Base-by-base conservation (phyloP, 2,329 filamentous ascomycete species). In the Nothophaeocryptopus gaeumannii region DNA sequence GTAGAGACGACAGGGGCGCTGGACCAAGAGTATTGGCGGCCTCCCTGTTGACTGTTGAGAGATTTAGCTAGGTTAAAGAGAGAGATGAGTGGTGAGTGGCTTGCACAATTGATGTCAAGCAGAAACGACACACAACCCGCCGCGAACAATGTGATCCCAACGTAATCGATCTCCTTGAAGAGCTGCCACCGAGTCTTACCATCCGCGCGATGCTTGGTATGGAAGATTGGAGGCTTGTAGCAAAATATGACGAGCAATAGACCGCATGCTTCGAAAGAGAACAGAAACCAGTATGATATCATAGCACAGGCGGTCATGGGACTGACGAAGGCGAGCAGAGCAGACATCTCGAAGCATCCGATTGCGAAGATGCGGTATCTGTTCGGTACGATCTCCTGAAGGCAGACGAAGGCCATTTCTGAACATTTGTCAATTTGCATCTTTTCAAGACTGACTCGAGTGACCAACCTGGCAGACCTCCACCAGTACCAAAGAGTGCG, bases 81-180 rank as follows among this genome's bases (percentile, higher is more conserved):
- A 26, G 20, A 7, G 7, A 3, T 26, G 20, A 7, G 4, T 26
- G 26, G 13, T 31, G 33, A 14, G 14, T 0, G 26, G 10, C 43
- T 14, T 15, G 38, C 51, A 33, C 49, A 55, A 40, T 52, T 55
- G 31, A 55, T 34, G 5, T 48, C 53, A 15, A 55, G 34, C 30
- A 55, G 29, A 33, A 55, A 55, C 7, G 38, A 37, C 7, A 52
- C 41, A 14, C 48, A 48, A 0, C 49, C 53, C 1, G 38, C 30
- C 2, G 49, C 26, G 38, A 55, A 55, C 12, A 52, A 34, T 2
- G 30, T 13, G n/a, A 76, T 70, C 37, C 77, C 77, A 3, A 78
- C 61, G 51, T 73, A 79, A 59, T 81, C 78, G 46, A 81, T 68
- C 11, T 74, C 70, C 13, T 61, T 62, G 13, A 79, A 42, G 29